Evolutionary conservation across 371 early-diverging fungal species (phyloP), one percentile per base, ranked within the genome.

Genomic region (Rhizopus stolonifer): DNA sequence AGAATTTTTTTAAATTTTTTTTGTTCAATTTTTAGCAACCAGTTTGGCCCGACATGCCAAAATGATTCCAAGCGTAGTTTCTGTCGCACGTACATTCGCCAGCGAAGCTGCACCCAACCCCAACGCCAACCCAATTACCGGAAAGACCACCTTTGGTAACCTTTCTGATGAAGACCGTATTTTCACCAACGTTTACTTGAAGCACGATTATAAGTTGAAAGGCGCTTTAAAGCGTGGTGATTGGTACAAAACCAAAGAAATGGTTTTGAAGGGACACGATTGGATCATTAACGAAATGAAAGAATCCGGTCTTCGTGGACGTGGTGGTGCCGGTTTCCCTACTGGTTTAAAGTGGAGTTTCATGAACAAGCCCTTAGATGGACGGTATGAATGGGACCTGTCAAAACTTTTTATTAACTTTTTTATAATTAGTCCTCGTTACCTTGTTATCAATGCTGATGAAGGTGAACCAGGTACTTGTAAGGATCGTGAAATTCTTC

Each of bases 401-500:
- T 4, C 1, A 22, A 21, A 23, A 22, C 6, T 38, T 18, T 34
- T 22, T 25, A 25, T 5, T 43, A 38, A 34, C 3, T 14, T 25
- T 18, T 13, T 46, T 54, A 2, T 11, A 34, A 29, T 24, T 72
- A 87, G 87, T 46, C 96, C 96, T 36, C 86, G 94, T 32, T 98
- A 96, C 70, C 82, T 98, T 69, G 96, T 96, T 36, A 84, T 98
- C 64, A 98, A 98, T 67, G 96, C 96, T 54, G 97, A 98, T 71
- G 98, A 98, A 72, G 98, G 98, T 64, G 96, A 97, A 74, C 98
- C 98, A 11, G 96, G 96, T 53, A 98, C 98, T 48, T 98, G 98
- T 87, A 97, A 97, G 79, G 98, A 98, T 81, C 90, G 98, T 63
- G 98, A 98, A 71, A 98, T 98, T 64, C 83, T 98, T 83, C 90